Evolutionary conservation across 2,329 filamentous ascomycete genomes (phyloP), one percentile per base, ranked within the genome.

Genomic region (Clonostachys byssicola): DNA sequence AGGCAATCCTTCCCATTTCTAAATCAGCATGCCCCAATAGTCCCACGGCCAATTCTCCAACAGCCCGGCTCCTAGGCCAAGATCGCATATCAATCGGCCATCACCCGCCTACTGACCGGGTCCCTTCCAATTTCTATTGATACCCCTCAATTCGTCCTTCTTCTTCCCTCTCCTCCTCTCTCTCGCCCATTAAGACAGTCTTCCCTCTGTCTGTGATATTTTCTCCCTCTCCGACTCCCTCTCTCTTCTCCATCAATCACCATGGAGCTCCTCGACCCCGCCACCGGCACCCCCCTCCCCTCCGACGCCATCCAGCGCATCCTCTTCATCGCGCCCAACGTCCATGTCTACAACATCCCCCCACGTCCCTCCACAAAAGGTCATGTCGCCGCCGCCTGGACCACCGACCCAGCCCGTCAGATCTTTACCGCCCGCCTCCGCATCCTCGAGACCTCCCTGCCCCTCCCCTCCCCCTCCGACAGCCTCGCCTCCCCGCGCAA

Each of bases 271-370:
- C 72, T 82, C 61, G 88, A 94, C 67, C 88, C 87, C 45, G 76
- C 83, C 47, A 92, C 88, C 18, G 85, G 85, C 57, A 71, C 70
- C 34, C 67, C 83, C 53, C 78, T 90, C 55, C 85, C 88, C 47
- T 63, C 81, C 45, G 87, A 89, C 61, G 86, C 89, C 57, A 92
- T 95, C 68, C 88, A 94, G 68, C 85, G 89, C 64, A 75, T 94
- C 62, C 85, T 95, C 64, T 92, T 89, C 78, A 73, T 91, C 64
- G 81, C 85, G 52, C 72, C 77, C 58, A 74, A 78, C 54, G 86
- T 94, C 53, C 89, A 95, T 72, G 80, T 95, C 73, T 96, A 95
- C 77, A 83, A 86, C 60, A 91, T 95, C 64, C 90, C 90, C 16
- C 89, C 90, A 20, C 74, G 91, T 49, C 77, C 85, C 41, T 86